Evolutionary conservation across 148 eudicot genomes (phyloP).

Genomic region (Euryodendron excelsum): DNA sequence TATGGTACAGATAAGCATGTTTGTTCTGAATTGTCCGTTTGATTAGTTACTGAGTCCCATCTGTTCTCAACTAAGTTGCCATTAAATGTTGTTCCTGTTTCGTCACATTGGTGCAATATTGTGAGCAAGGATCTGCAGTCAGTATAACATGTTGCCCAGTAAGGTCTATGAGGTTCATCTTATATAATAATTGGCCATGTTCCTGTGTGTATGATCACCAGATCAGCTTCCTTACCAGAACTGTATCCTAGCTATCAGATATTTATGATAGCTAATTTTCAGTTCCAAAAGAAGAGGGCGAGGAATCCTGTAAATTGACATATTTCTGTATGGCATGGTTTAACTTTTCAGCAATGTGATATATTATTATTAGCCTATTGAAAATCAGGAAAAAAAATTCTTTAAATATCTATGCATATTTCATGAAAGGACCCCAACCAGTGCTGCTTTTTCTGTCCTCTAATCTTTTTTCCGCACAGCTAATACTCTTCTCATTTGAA

Average conservation of each 20-base stretch:
- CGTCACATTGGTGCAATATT: conserved; percentile 1
- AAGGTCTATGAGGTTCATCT: background rate
- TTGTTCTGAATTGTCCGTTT: background rate
- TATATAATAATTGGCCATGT: background rate
- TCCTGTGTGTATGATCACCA: background rate
- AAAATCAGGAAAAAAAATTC: background rate
- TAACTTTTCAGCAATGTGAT: background rate
- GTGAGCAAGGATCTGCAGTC: background rate
- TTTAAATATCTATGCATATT: background rate
- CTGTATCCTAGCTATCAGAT: background rate
- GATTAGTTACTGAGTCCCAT: background rate
- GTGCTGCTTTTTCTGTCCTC: background rate
- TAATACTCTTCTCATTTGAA: background rate
- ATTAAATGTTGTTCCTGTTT: background rate
- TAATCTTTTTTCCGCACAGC: background rate
- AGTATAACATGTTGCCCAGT: background rate
- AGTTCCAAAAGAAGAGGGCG: background rate
- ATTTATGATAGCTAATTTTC: background rate
- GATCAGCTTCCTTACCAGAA: background rate
- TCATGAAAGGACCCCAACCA: background rate
- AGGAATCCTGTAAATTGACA: background rate
- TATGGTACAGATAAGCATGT: background rate
- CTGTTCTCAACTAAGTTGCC: background rate
- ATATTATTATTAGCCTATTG: background rate
- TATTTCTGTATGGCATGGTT: background rate